These are phyloP conservation scores for Citrus glauca DNA, from an alignment of 345 rosid genomes.

Conservation along the genomic window DNA sequence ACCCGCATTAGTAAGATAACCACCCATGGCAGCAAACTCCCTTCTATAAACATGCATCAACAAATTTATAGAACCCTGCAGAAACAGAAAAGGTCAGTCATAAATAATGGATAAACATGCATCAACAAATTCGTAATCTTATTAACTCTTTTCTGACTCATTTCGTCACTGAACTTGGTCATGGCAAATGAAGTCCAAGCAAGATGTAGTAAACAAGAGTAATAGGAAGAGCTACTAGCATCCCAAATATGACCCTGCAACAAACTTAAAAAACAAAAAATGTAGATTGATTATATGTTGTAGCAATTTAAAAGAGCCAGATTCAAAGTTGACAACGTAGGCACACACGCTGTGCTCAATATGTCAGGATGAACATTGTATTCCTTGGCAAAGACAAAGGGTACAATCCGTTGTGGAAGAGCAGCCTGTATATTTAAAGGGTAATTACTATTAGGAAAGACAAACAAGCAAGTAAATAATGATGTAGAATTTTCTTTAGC, in stretches of 20 bases:
- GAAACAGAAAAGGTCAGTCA: too few species aligned
- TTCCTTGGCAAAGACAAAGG: conserved; percentile 76
- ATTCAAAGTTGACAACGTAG: not conserved
- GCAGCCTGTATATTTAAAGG: conserved; percentile 52
- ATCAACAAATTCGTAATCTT: too few species aligned
- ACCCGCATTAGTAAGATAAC: too few species aligned
- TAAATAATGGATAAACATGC: too few species aligned
- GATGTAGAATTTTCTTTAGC: too few species aligned
- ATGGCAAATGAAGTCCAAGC: not conserved
- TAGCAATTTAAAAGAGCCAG: not conserved
- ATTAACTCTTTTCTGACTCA: not conserved
- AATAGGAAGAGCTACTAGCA: conserved; percentile 53
- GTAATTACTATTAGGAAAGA: not conserved
- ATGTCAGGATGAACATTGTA: conserved; percentile 80
- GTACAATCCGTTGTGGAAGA: conserved; percentile 81
- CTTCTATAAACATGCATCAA: too few species aligned
- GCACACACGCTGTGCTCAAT: conserved; percentile 62
- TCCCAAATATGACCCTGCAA: conserved; percentile 59
- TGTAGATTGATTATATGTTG: not conserved
- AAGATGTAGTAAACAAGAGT: conserved; percentile 52
- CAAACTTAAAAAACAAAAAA: not conserved
- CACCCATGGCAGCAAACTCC: too few species aligned
- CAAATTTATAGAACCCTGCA: too few species aligned
- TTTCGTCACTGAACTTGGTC: not conserved
- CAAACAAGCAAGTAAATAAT: too few species aligned